Percentiles rank a stretch among this genome's conserved stretches.
phyloP scores from a whole-genome alignment of 2,329 filamentous ascomycete species.

The Sclerotinia glacialis region DNA sequence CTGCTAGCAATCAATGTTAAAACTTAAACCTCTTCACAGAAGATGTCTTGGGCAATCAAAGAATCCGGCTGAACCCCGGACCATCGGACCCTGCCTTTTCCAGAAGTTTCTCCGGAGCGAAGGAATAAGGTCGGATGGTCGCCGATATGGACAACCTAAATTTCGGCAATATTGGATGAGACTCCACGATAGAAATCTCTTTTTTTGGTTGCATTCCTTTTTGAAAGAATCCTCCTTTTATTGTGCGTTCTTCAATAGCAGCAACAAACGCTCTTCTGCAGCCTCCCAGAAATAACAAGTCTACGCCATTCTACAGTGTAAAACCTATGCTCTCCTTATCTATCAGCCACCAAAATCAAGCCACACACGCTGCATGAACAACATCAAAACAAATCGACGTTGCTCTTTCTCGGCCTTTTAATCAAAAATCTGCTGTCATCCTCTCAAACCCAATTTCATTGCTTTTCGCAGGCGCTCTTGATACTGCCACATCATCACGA shows the following conservation, averaged over 20 bases:
- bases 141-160: conserved; percentile 7
- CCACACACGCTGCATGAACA: not conserved
- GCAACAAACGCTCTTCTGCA: not conserved
- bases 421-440: not conserved
- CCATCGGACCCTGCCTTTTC: not conserved
- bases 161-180: not conserved
- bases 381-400: not conserved
- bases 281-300: not conserved
- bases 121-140: conserved; percentile 4
- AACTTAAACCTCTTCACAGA: conserved; percentile 13
- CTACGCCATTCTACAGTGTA: not conserved
- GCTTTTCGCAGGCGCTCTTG: not conserved
- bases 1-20: not conserved
- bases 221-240: not conserved
- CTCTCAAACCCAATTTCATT: not conserved
- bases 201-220: not conserved
- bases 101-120: conserved; percentile 2
- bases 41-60: not conserved
- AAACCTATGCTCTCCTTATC: too few relatives aligned
- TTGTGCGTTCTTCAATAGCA: not conserved
- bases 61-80: not conserved
- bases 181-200: not conserved
- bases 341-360: conserved; percentile 2
- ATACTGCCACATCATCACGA: not conserved
- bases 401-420: not conserved